Evolutionary conservation across 2,329 filamentous ascomycete genomes (phyloP).

Genomic region (Septoria petroselini): DNA sequence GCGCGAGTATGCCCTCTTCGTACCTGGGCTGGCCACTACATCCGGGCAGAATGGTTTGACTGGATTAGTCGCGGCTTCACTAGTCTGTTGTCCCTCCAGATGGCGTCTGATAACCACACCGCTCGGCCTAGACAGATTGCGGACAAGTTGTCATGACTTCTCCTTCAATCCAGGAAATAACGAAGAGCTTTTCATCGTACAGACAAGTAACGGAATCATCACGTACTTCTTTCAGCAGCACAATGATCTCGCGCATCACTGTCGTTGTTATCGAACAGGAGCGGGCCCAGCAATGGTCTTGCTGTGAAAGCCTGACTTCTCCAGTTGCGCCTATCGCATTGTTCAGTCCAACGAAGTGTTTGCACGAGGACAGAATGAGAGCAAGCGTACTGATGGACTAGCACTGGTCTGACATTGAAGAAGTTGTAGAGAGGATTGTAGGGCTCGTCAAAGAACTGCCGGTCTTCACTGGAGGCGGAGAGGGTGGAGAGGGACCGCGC

Average conservation of each 20-base stretch:
- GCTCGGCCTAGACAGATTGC: too few relatives aligned
- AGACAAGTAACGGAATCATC: conserved; percentile 24
- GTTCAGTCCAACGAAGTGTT: background rate
- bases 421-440: conserved; percentile 55
- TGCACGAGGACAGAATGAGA: too few relatives aligned
- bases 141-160: too few relatives aligned
- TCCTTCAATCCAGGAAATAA: too few relatives aligned
- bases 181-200: too few relatives aligned
- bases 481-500: conserved; percentile 12
- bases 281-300: conserved; percentile 62
- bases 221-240: conserved; percentile 66
- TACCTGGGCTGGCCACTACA: too few relatives aligned
- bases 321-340: conserved; percentile 40
- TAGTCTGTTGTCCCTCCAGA: too few relatives aligned
- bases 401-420: conserved; percentile 49
- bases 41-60: too few relatives aligned
- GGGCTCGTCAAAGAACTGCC: conserved; percentile 33
- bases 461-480: conserved; percentile 25
- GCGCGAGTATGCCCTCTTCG: too few relatives aligned
- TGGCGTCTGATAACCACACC: too few relatives aligned
- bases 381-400: conserved; percentile 48
- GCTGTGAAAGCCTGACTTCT: conserved; percentile 54
- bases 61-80: too few relatives aligned
- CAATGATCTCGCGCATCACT: conserved; percentile 76
- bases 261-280: conserved; percentile 71